These are phyloP conservation scores for Pseudonectria foliicola DNA, from an alignment of 2,329 filamentous ascomycete species.

Conservation along the genomic window DNA sequence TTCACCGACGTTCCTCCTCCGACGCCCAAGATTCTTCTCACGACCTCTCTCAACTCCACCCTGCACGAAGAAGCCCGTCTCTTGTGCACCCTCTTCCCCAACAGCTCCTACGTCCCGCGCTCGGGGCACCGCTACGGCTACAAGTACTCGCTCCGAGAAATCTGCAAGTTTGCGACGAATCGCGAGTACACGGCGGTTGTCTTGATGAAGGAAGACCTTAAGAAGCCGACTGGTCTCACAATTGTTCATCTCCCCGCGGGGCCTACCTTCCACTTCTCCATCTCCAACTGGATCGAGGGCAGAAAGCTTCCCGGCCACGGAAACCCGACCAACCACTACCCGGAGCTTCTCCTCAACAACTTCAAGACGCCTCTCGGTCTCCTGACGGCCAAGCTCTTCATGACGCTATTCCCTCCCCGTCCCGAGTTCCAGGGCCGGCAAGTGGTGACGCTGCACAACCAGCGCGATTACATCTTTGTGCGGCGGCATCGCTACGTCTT, in stretches of 20 bases:
- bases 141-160: slow-evolving; percentile 90
- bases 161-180: slow-evolving; percentile 75
- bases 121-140: slow-evolving; percentile 76
- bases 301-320: slow-evolving; percentile 82
- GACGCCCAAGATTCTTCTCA: slow-evolving; percentile 81
- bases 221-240: slow-evolving; percentile 74
- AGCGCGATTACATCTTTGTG: slow-evolving; percentile 93
- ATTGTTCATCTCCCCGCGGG: slow-evolving; percentile 78
- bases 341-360: slow-evolving; percentile 86
- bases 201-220: slow-evolving; percentile 82
- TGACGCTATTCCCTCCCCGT: slow-evolving; percentile 52
- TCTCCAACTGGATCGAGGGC: slow-evolving; percentile 85
- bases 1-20: slow-evolving; percentile 53
- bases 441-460: slow-evolving; percentile 88
- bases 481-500: slow-evolving; percentile 88
- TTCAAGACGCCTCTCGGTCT: slow-evolving; percentile 90
- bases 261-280: slow-evolving; percentile 87
- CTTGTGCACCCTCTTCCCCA: slow-evolving; percentile 77
- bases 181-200: slow-evolving; percentile 78
- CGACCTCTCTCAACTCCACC: slow-evolving; percentile 81
- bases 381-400: slow-evolving; percentile 77
- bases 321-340: slow-evolving; percentile 82
- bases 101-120: slow-evolving; percentile 78
- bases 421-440: slow-evolving; percentile 83
- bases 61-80: slow-evolving; percentile 77